These are phyloP conservation scores for Suhomyces pyralidae DNA, from an alignment of 805 yeast species.

Conservation along the genomic window DNA sequence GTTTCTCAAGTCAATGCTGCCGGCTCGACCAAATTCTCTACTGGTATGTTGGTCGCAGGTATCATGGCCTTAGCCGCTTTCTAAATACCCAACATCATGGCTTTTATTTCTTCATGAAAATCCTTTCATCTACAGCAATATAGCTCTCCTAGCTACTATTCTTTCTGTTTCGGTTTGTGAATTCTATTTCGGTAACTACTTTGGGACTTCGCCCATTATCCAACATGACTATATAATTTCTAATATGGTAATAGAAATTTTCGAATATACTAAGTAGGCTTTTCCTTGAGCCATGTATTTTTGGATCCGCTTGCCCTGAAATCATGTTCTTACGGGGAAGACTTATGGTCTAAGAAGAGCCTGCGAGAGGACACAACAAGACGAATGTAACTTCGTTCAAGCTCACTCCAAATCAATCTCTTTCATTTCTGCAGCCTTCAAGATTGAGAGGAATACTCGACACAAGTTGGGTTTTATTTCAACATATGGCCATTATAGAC, in stretches of 20 bases:
- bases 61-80: conserved; percentile 4
- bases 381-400: background rate
- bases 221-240: background rate
- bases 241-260: background rate
- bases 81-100: background rate
- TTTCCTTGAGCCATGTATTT: background rate
- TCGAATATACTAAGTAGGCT: background rate
- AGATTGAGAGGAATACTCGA: background rate
- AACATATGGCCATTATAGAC: too few species aligned
- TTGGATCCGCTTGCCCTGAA: background rate
- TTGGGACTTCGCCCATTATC: background rate
- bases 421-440: background rate
- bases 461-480: too few species aligned
- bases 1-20: conserved; percentile 6
- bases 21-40: conserved; percentile 5
- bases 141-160: background rate
- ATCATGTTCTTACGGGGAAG: background rate
- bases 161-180: background rate
- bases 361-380: too few species aligned
- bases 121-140: background rate
- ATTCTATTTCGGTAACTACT: background rate
- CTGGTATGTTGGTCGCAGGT: conserved; percentile 9
- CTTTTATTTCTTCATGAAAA: background rate
- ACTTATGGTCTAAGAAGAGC: background rate
- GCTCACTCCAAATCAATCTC: background rate